Evolutionary conservation across 2,329 filamentous ascomycete species (phyloP).

Genomic region (Aureobasidium sp.): DNA sequence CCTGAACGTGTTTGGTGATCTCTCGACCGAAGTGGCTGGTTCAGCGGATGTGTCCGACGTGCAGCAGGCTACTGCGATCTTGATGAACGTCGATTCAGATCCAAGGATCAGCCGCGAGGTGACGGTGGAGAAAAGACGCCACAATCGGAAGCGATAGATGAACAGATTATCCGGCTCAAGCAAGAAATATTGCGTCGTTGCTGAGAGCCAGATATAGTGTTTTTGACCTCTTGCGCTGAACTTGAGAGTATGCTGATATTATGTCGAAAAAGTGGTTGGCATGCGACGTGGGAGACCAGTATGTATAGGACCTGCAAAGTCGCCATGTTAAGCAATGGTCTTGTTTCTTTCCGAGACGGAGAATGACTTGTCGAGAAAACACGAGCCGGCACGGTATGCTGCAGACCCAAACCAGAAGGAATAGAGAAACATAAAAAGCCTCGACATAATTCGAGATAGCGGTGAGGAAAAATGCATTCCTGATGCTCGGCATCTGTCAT

Average conservation of each 20-base stretch:
- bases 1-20: neutral
- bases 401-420: conserved; percentile 13
- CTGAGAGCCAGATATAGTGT: neutral
- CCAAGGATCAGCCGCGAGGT: neutral
- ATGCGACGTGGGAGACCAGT: conserved; percentile 6
- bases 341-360: conserved; percentile 7
- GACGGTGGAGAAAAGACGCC: no score
- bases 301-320: conserved; percentile 12
- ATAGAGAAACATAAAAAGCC: conserved; percentile 6
- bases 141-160: neutral
- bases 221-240: neutral
- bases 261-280: neutral
- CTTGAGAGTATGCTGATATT: neutral
- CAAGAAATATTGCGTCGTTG: neutral
- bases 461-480: conserved; percentile 16
- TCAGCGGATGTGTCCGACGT: conserved; percentile 10
- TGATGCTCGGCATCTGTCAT: conserved; percentile 15
- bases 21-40: neutral
- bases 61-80: conserved; percentile 10
- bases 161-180: neutral
- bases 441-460: conserved; percentile 10
- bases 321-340: conserved; percentile 12
- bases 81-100: neutral
- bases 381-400: conserved; percentile 12
- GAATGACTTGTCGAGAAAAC: conserved; percentile 13